Evolutionary conservation across 176 grass and related monocot species (phyloP).

Genomic region (Poa annua): DNA sequence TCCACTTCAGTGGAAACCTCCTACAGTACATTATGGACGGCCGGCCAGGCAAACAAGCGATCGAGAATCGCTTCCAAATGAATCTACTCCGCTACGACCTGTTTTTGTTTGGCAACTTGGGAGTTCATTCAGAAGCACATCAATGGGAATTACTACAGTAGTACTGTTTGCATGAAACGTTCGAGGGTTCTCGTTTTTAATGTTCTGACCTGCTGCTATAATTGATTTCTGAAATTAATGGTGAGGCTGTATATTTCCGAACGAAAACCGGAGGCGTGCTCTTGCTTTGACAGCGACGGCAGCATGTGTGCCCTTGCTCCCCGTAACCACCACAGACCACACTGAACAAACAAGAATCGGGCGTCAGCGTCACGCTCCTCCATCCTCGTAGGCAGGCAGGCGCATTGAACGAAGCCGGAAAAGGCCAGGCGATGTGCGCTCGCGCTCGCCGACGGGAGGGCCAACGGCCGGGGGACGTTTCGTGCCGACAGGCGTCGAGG

Average conservation of each 20-base stretch:
- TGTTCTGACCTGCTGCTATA: neutral
- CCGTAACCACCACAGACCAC: constrained; percentile 16
- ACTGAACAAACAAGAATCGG: neutral
- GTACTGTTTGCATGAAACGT: neutral
- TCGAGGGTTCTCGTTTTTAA: neutral
- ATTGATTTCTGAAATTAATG: neutral
- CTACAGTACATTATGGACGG: neutral
- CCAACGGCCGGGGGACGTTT: neutral
- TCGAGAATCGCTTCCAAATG: neutral
- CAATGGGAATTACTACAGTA: no score
- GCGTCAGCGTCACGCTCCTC: constrained; percentile 9
- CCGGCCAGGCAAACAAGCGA: neutral
- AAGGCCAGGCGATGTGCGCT: constrained; percentile 21
- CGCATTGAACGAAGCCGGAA: constrained; percentile 24
- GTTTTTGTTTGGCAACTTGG: neutral
- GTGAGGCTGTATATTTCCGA: neutral
- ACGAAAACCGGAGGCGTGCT: neutral
- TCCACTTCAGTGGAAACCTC: neutral
- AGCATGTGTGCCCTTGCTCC: constrained; percentile 26
- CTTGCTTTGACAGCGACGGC: neutral
- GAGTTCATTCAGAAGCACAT: no score
- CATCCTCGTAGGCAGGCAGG: constrained; percentile 11
- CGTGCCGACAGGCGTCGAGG: constrained; percentile 39
- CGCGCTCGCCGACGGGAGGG: constrained; percentile 9
- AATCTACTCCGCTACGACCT: neutral